Base-by-base conservation (phyloP, 2,329 filamentous ascomycete species). In the Blumeria graminis region DNA sequence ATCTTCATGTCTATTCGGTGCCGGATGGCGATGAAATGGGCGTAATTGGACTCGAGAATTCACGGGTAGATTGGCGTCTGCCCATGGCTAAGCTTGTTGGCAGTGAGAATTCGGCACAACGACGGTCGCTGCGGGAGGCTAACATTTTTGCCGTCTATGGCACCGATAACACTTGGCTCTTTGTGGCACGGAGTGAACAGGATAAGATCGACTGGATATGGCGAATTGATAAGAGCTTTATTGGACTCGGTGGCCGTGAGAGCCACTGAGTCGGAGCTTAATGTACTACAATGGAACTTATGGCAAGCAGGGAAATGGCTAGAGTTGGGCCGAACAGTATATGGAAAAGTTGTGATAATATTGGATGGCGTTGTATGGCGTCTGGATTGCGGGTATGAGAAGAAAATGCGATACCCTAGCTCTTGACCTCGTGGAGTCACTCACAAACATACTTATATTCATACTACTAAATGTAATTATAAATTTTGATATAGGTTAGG, bases 141-240 rank as follows among this genome's bases (percentile, higher is more conserved):
- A 63, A 65, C 9, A 85, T 96, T 43, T 98, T 94, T 74, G 92
- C 92, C 11, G 79, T 98, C 55, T 98, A 96, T 66, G 90, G 86
- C 45, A 86, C 84, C 58, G 84, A 92, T 68, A 95, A 95, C 69
- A 94, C 89, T 35, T 98, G 89, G 77, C 74, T 98, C 43, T 96
- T 98, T 68, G 86, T 88, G 13, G 86, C 88, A 28, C 76, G 88
- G 58, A 90, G 81, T 63, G 90, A 95, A 71, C 77, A 82, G 53
- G 89, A 95, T 68, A 94, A 95, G 73, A 82, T 89, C 63, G 92
- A 96, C 68, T 98, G 92, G 92, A 94, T 98, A 63, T 77, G 93
- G 68, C 83, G 84, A 65, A 87, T 98, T 63, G 92, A 98, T 69
- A 84, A 94, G 72, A 64, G 62, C 36, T 68, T 66, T 61, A 67